These are phyloP conservation scores for Eucalyptus cloeziana DNA, from an alignment of 345 rosid genomes.

Conservation along the genomic window DNA sequence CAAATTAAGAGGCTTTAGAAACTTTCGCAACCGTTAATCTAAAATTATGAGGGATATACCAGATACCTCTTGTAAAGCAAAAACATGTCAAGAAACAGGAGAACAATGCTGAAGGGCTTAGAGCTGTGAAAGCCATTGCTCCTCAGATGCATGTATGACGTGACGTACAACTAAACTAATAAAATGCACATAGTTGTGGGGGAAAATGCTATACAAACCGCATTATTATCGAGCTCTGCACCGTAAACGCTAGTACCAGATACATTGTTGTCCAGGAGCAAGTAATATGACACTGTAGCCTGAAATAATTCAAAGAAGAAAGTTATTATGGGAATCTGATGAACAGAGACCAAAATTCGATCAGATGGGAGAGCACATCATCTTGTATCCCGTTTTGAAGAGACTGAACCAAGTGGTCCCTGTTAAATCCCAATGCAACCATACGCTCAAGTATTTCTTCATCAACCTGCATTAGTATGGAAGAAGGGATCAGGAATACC, in stretches of 20 bases:
- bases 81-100: neutral
- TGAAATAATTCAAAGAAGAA: conserved; percentile 19
- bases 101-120: neutral
- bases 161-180: no score
- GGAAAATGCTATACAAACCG: conserved; percentile 21
- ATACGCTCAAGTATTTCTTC: conserved; percentile 81
- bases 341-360: neutral
- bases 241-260: conserved; percentile 72
- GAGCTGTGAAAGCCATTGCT: neutral
- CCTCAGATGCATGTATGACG: neutral
- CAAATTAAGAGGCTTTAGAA: neutral
- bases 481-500: neutral
- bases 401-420: conserved; percentile 61
- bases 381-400: conserved; percentile 68
- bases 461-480: conserved; percentile 49
- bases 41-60: neutral
- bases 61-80: neutral
- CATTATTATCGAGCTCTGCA: conserved; percentile 65
- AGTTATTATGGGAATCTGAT: neutral
- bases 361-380: conserved; percentile 36
- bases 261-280: conserved; percentile 69
- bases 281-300: conserved; percentile 93
- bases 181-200: neutral
- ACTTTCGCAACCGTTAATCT: neutral
- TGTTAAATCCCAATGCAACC: conserved; percentile 63